Conservation (phyloP, 2,329 filamentous ascomycete genomes). For the Fusarium sp. region DNA sequence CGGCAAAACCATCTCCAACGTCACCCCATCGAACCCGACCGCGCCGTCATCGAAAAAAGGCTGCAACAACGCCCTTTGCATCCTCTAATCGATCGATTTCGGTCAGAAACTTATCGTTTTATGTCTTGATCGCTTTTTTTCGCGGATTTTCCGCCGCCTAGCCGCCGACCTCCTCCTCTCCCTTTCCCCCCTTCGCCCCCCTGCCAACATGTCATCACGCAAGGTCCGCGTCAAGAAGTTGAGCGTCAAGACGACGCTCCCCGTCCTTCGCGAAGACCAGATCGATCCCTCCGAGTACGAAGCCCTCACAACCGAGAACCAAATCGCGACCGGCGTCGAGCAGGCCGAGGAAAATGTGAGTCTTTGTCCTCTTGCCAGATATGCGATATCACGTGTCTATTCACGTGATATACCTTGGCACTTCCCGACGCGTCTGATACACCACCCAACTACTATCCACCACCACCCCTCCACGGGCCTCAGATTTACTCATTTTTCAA, state of each 20-base stretch:
- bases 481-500: conserved; percentile 47
- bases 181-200: conserved; percentile 36
- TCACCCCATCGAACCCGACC: conserved; percentile 64
- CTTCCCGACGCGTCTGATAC: conserved; percentile 8
- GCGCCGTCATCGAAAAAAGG: conserved; percentile 66
- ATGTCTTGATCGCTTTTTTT: conserved; percentile 74
- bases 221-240: conserved; percentile 90
- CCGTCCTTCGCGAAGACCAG: conserved; percentile 89
- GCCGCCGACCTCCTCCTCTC: conserved; percentile 52
- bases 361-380: conserved; percentile 52
- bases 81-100: conserved; percentile 62
- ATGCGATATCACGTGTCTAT: conserved; percentile 61
- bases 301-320: conserved; percentile 81
- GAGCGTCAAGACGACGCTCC: conserved; percentile 88
- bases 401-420: conserved; percentile 57
- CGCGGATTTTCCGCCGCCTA: conserved; percentile 68
- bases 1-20: conserved; percentile 67
- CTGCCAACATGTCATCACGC: conserved; percentile 70
- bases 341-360: conserved; percentile 97
- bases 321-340: conserved; percentile 97
- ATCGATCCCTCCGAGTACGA: conserved; percentile 90
- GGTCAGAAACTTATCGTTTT: conserved; percentile 67
- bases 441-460: conserved; percentile 12
- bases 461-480: background rate
- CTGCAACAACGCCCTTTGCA: conserved; percentile 63